These are phyloP conservation scores for Saturnispora zaruensis DNA, from an alignment of 805 yeast species.

Conservation along the genomic window DNA sequence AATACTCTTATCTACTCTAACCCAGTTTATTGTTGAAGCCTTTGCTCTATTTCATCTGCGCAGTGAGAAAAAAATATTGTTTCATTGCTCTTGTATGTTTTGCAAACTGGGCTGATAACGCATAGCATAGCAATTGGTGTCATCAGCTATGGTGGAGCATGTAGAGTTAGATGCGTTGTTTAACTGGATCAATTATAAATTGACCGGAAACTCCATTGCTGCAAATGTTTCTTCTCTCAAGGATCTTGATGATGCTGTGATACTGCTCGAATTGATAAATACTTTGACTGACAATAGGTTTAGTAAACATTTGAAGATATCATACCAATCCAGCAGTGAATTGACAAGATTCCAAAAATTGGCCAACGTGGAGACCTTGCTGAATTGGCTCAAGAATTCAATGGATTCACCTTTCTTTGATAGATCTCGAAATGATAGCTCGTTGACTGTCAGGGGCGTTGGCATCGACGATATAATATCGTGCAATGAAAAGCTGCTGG, in stretches of 20 bases:
- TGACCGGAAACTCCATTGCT: background rate
- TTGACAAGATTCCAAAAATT: conserved; percentile 6
- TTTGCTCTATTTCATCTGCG: background rate
- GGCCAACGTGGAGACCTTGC: conserved; percentile 4
- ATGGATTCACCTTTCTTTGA: conserved; percentile 1
- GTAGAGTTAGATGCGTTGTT: background rate
- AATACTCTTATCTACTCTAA: background rate
- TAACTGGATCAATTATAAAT: background rate
- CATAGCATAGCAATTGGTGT: background rate
- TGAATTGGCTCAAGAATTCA: conserved; percentile 6
- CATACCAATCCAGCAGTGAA: background rate
- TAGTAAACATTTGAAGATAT: background rate
- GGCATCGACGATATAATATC: conserved; percentile 45
- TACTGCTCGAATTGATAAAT: background rate
- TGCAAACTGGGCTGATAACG: background rate
- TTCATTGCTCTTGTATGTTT: background rate
- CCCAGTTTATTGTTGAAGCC: background rate
- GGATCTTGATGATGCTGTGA: background rate
- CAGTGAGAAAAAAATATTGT: background rate
- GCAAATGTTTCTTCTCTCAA: background rate
- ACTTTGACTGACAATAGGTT: background rate
- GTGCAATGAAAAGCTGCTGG: conserved; percentile 21
- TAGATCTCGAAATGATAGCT: background rate
- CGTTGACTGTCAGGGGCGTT: conserved; percentile 33
- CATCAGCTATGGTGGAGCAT: background rate